Conservation (phyloP, 257 asterid genomes). For the Przewalskia tangutica region DNA sequence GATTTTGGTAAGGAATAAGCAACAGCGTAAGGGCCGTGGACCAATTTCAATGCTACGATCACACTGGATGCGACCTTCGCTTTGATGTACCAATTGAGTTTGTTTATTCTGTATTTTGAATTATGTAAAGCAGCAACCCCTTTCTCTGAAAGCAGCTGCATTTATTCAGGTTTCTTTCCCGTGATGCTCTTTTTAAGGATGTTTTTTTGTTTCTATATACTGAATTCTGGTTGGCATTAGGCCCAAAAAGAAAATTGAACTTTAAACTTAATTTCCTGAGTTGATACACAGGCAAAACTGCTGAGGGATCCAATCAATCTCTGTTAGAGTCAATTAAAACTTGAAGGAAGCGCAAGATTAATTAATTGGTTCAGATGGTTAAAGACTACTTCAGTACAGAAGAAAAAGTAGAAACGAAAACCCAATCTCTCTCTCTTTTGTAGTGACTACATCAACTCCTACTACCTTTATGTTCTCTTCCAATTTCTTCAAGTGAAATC, state of each 20-base stretch:
- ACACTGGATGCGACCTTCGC: background rate
- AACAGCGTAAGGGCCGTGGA: background rate
- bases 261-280: background rate
- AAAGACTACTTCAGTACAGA: background rate
- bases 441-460: background rate
- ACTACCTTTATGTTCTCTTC: background rate
- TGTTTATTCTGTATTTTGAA: background rate
- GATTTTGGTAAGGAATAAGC: conserved; percentile 80
- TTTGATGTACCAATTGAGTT: background rate
- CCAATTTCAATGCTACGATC: background rate
- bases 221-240: background rate
- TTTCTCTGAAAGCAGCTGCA: background rate
- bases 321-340: background rate
- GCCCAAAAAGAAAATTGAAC: background rate
- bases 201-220: background rate
- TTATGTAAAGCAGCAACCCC: background rate
- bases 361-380: background rate
- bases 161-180: background rate
- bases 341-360: background rate
- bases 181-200: background rate
- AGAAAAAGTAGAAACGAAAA: background rate
- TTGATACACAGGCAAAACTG: background rate
- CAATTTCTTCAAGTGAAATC: background rate
- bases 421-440: background rate
- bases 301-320: background rate